These are phyloP conservation scores for Colletotrichum sp. DNA, from an alignment of 2,329 filamentous ascomycete genomes.

Conservation along the genomic window DNA sequence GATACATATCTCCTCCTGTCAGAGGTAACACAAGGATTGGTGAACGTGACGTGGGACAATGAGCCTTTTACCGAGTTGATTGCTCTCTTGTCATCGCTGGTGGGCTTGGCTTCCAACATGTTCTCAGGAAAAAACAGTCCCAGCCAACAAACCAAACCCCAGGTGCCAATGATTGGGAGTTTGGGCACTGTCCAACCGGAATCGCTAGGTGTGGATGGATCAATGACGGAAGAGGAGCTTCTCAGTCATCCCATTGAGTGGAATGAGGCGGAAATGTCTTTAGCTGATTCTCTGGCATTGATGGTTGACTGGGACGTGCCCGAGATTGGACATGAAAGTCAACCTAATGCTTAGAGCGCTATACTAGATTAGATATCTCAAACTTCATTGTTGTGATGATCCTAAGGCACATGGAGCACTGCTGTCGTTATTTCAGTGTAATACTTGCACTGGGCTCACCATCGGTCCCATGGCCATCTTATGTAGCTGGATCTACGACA, in stretches of 20 bases:
- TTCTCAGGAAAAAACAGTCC: rapidly evolving
- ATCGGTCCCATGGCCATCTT: rapidly evolving
- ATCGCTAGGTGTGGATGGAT: too few species aligned
- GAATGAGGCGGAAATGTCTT: background rate
- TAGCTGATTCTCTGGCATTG: background rate
- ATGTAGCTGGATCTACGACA: rapidly evolving
- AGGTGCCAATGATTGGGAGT: too few species aligned
- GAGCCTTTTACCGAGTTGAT: too few species aligned
- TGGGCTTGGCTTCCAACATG: too few species aligned
- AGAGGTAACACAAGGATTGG: too few species aligned
- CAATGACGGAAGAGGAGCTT: too few species aligned
- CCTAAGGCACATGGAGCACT: too few species aligned
- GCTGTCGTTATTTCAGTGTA: too few species aligned
- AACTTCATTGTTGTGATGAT: rapidly evolving
- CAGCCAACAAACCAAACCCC: rapidly evolving
- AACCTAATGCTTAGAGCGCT: rapidly evolving
- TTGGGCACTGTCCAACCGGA: too few species aligned
- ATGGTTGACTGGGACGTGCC: background rate
- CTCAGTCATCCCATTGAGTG: background rate
- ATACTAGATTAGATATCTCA: rapidly evolving
- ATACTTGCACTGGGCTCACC: too few species aligned
- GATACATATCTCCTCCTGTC: too few species aligned
- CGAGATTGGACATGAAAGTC: rapidly evolving
- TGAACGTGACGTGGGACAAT: rapidly evolving
- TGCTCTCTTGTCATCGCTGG: rapidly evolving